Evolutionary conservation across 495 filamentous ascomycete genomes (phyloP).

Genomic region (Massariosphaeria phaeospora): DNA sequence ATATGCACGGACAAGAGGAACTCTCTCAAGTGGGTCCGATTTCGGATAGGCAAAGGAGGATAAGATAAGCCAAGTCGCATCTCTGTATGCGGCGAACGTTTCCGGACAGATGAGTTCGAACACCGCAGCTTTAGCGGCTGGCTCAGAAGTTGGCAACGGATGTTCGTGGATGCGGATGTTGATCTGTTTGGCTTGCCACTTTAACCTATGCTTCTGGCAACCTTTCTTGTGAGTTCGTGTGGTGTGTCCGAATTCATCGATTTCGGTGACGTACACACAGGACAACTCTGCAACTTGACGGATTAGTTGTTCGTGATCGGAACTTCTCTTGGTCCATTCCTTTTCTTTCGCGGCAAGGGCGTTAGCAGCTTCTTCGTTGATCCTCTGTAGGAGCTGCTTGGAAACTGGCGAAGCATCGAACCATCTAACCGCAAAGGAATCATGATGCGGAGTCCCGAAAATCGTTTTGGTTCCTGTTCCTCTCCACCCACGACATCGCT

Average conservation of each 20-base stretch:
- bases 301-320: slow-evolving; percentile 42
- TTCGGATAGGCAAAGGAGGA: slow-evolving; percentile 26
- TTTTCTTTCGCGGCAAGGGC: slow-evolving; percentile 38
- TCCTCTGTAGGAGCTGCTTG: slow-evolving; percentile 36
- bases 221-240: slow-evolving; percentile 29
- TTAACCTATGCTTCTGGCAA: slow-evolving; percentile 41
- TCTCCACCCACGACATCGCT: slow-evolving; percentile 30
- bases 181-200: slow-evolving; percentile 35
- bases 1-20: slow-evolving; percentile 16
- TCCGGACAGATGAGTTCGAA: slow-evolving; percentile 47
- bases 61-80: slow-evolving; percentile 43
- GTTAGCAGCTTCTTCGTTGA: slow-evolving; percentile 35
- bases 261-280: slow-evolving; percentile 1
- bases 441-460: slow-evolving; percentile 40
- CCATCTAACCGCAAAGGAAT: slow-evolving; percentile 48
- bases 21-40: background rate
- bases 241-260: background rate
- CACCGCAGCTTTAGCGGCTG: slow-evolving; percentile 35
- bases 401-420: slow-evolving; percentile 36
- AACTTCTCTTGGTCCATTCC: slow-evolving; percentile 41
- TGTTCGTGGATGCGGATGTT: slow-evolving; percentile 45
- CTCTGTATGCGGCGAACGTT: slow-evolving; percentile 43
- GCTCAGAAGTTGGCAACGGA: slow-evolving; percentile 41
- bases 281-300: slow-evolving; percentile 34
- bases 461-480: slow-evolving; percentile 38